phyloP scores from a whole-genome alignment of 2,329 filamentous ascomycete species.

The Graphilbum sp. region DNA sequence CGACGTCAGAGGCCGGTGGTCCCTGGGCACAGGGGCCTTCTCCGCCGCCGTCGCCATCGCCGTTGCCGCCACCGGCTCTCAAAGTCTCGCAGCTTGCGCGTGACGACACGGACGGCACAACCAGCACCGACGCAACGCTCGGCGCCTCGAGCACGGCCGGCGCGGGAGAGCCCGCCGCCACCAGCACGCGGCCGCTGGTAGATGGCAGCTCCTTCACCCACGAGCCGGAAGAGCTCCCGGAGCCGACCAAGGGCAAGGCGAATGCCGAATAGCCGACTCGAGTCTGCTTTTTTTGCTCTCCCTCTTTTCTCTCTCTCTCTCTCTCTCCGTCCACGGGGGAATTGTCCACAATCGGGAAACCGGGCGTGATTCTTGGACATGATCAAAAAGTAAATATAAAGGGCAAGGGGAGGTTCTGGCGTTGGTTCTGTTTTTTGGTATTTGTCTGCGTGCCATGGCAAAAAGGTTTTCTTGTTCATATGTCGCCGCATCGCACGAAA shows the following conservation, averaged over 20 bases:
- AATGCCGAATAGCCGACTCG: background rate
- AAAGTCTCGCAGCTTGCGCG: background rate
- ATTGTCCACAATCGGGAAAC: too few species aligned
- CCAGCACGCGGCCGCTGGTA: background rate
- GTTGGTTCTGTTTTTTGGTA: too few species aligned
- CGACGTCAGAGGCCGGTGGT: background rate
- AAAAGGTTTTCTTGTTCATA: too few species aligned
- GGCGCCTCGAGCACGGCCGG: background rate
- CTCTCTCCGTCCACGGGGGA: too few species aligned
- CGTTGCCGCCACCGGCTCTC: background rate
- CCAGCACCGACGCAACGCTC: background rate
- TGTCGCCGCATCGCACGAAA: too few species aligned
- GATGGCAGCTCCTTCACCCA: background rate
- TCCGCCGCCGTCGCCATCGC: background rate
- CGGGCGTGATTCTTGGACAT: too few species aligned
- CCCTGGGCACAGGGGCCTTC: background rate
- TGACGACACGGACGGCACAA: slow-evolving; percentile 2
- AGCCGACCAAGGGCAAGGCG: background rate
- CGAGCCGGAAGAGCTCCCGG: background rate
- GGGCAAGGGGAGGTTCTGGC: too few species aligned
- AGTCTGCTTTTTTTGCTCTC: too few species aligned
- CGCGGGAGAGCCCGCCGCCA: background rate
- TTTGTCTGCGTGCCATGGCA: too few species aligned
- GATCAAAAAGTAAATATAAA: too few species aligned
- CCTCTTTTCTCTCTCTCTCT: too few species aligned